Percentiles rank a stretch among this genome's conserved stretches.
These are phyloP conservation scores for Mimosa bimucronata DNA, from an alignment of 306 rosid species.

Conservation along the genomic window DNA sequence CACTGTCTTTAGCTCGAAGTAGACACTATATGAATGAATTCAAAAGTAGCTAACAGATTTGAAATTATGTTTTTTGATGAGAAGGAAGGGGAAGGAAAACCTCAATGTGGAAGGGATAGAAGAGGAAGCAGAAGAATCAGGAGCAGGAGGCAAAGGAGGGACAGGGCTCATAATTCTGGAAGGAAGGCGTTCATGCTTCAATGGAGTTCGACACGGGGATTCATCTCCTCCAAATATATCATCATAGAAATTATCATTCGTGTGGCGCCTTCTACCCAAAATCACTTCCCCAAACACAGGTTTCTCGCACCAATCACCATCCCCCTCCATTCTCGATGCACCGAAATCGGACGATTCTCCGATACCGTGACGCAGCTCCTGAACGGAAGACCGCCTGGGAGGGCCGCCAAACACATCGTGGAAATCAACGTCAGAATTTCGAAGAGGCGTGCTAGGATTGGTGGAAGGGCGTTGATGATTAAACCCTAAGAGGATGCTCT, in stretches of 20 bases:
- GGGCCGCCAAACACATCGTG: conserved; percentile 93
- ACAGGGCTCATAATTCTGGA: conserved; percentile 54
- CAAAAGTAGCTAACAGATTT: too few species aligned
- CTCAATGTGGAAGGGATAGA: conserved; percentile 57
- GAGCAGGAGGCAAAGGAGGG: conserved; percentile 49
- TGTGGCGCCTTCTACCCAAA: conserved; percentile 46
- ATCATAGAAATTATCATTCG: conserved; percentile 64
- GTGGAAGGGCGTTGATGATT: conserved; percentile 43
- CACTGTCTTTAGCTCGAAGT: too few species aligned
- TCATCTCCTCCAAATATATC: conserved; percentile 83
- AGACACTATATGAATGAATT: too few species aligned
- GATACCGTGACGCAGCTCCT: conserved; percentile 47
- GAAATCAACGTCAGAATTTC: conserved; percentile 71
- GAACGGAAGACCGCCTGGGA: conserved; percentile 65
- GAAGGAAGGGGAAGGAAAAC: conserved; percentile 35
- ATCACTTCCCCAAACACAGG: conserved; percentile 82
- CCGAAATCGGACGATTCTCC: conserved; percentile 31
- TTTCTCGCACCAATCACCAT: conserved; percentile 42
- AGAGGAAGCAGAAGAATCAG: conserved; percentile 43
- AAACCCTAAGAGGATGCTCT: conserved; percentile 57
- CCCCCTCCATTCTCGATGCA: conserved; percentile 34
- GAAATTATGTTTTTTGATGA: too few species aligned
- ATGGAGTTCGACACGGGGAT: conserved; percentile 58
- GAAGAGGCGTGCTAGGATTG: conserved; percentile 42
- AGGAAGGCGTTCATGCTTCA: conserved; percentile 44